Conservation (phyloP, 73 alveolate species). For the Uronychia binucleata region DNA sequence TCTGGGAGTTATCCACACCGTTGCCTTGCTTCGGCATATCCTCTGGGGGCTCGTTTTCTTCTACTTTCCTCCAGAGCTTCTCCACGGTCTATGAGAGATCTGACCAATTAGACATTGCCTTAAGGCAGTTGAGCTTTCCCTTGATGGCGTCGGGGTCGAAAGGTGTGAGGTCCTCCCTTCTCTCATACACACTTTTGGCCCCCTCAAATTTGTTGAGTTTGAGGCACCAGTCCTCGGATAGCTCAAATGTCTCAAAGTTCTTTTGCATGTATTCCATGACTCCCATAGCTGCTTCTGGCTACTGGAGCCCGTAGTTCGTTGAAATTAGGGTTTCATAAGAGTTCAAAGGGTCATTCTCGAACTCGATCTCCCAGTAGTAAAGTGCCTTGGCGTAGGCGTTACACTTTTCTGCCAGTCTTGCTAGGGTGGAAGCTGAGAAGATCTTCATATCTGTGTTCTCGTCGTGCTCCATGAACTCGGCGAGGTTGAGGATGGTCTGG, state of each 20-base stretch:
- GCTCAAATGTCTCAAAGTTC: slow-evolving; percentile 60
- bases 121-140: slow-evolving; percentile 91
- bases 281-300: slow-evolving; percentile 98
- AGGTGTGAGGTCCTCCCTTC: slow-evolving; percentile 71
- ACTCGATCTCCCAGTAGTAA: slow-evolving; percentile 94
- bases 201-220: slow-evolving; percentile 94
- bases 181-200: slow-evolving; percentile 86
- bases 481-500: slow-evolving; percentile 90
- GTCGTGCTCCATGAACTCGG: slow-evolving; percentile 97
- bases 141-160: slow-evolving; percentile 66
- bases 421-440: slow-evolving; percentile 87
- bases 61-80: slow-evolving; percentile 60
- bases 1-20: slow-evolving; percentile 8
- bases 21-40: slow-evolving; percentile 23
- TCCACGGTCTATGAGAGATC: slow-evolving; percentile 77
- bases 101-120: slow-evolving; percentile 97
- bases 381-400: slow-evolving; percentile 98
- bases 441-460: slow-evolving; percentile 84
- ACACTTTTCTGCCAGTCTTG: slow-evolving; percentile 95
- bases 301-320: slow-evolving; percentile 86
- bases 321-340: slow-evolving; percentile 80
- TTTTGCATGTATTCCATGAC: slow-evolving; percentile 84
- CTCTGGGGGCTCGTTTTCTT: slow-evolving; percentile 26
- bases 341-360: slow-evolving; percentile 78
- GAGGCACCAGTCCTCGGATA: slow-evolving; percentile 88